Evolutionary conservation across 176 grass and related monocot species (phyloP), one percentile per base, ranked within the genome.

Genomic region (Panicum miliaceum): DNA sequence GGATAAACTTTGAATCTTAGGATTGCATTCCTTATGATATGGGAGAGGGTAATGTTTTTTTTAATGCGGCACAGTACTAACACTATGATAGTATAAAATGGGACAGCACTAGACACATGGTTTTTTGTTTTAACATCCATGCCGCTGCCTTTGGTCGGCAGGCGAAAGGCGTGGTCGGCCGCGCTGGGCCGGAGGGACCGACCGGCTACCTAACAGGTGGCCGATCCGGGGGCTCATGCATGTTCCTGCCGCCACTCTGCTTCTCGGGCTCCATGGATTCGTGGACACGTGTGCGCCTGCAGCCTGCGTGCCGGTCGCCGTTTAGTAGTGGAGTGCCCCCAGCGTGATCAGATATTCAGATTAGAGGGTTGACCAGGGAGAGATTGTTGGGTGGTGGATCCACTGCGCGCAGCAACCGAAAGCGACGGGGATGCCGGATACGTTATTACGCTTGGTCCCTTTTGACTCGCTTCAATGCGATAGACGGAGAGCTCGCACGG

Each of bases 141-240:
- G 34, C 50, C 8, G 45, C 25, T 8, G 11, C 19, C 26, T 13
- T 46, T 35, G 1, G 15, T 58, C 0, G 62, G 62, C 73, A 57
- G 75, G 74, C 12, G 41, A 70, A 78, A 78, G 64, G 41, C 74
- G 83, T 85, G 74, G 25, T 77, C 75, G 76, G 64, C 64, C 52
- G 8, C 64, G 36, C 34, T 41, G 40, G 52, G n/a, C 9, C 40
- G 18, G 18, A 68, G 41, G 41, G 19, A 18, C 29, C 3, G 11
- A 19, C 58, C 53, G 29, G 0, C 35, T 23, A 22, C 60, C 77
- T n/a, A 79, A 79, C 77, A 65, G n/a, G 18, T 37, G 77, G 43
- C 16, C 8, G 37, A 32, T 46, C 45, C 57, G 16, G 6, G 40
- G 14, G 15, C 2, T 3, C 8, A 19, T 48, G 41, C 77, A 22